Percentiles rank a stretch among this genome's conserved stretches.
Conservation (phyloP, 352 stramenopile species). For the Pythium dissimile region DNA sequence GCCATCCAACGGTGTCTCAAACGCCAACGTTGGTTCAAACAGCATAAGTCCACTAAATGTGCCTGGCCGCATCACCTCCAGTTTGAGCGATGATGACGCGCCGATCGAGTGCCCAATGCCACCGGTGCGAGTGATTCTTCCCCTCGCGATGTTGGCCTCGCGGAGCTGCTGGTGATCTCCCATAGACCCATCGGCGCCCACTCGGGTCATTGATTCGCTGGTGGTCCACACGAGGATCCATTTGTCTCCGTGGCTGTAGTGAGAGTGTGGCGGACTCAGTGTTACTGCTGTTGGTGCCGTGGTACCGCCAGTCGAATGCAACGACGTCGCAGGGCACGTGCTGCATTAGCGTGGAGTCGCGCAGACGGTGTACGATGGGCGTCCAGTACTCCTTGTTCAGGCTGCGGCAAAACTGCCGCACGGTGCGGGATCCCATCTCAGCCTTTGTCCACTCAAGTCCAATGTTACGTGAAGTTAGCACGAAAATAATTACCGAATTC, state of each 20-base stretch:
- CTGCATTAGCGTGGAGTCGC: conserved; percentile 18
- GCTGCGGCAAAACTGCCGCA: conserved; percentile 40
- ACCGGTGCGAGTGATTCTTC: neutral
- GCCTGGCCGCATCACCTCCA: neutral
- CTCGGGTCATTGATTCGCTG: conserved; percentile 2
- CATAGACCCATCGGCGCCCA: neutral
- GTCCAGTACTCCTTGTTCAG: conserved; percentile 40
- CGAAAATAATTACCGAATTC: no score
- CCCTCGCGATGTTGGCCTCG: neutral
- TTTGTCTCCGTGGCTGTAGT: conserved; percentile 2
- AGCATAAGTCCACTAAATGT: neutral
- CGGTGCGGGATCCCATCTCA: no score
- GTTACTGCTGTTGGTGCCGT: conserved; percentile 25
- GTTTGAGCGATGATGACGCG: neutral
- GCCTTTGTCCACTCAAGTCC: no score
- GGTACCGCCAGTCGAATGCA: conserved; percentile 34
- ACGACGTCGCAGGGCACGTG: conserved; percentile 13
- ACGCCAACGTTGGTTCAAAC: neutral
- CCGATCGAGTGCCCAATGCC: conserved; percentile 14
- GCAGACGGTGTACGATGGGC: conserved; percentile 32
- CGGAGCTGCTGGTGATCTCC: neutral
- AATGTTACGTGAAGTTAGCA: no score
- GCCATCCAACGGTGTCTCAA: neutral
- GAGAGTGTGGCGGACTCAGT: conserved; percentile 11
- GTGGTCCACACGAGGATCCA: conserved; percentile 21